Evolutionary conservation across 768 basidiomycete genomes (phyloP).

Genomic region (Lactifluus subvellereus): DNA sequence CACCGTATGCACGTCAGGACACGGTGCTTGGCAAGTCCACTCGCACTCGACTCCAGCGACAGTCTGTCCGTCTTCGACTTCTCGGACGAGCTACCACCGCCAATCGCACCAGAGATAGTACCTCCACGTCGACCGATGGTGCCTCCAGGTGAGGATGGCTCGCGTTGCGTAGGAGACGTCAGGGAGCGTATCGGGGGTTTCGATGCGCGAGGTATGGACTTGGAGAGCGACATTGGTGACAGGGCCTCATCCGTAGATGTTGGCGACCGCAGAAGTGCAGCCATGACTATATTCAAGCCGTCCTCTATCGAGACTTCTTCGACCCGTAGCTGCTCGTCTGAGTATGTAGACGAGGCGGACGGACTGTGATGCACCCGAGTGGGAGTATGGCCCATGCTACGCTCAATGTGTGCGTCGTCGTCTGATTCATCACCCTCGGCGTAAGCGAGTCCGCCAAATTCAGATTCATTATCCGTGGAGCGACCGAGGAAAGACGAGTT

Average conservation of each 20-base stretch:
- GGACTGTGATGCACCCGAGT: conserved; percentile 26
- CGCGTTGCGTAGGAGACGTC: conserved; percentile 42
- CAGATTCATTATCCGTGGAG: conserved; percentile 24
- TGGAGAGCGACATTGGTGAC: conserved; percentile 30
- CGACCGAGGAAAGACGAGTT: conserved; percentile 1
- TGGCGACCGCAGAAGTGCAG: conserved; percentile 36
- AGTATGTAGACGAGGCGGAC: conserved; percentile 29
- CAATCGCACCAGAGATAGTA: conserved; percentile 31
- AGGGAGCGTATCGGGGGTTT: conserved; percentile 54
- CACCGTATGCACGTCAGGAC: conserved; percentile 57
- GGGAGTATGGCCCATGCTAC: conserved; percentile 24
- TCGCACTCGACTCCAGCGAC: conserved; percentile 21
- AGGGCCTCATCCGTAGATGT: conserved; percentile 31
- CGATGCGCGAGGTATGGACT: conserved; percentile 33
- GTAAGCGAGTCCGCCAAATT: conserved; percentile 36
- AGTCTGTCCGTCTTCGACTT: conserved; percentile 28
- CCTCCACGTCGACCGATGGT: conserved; percentile 24
- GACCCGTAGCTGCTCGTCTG: conserved; percentile 21
- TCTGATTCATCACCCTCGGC: conserved; percentile 27
- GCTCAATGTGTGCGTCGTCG: conserved; percentile 26
- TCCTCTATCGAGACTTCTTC: background rate
- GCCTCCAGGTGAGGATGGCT: conserved; percentile 28
- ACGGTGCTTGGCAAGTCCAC: conserved; percentile 3
- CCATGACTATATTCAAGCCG: conserved; percentile 44
- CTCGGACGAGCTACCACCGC: conserved; percentile 23